phyloP scores from a whole-genome alignment of 179 eudicot species.

The Silene noctiflora region DNA sequence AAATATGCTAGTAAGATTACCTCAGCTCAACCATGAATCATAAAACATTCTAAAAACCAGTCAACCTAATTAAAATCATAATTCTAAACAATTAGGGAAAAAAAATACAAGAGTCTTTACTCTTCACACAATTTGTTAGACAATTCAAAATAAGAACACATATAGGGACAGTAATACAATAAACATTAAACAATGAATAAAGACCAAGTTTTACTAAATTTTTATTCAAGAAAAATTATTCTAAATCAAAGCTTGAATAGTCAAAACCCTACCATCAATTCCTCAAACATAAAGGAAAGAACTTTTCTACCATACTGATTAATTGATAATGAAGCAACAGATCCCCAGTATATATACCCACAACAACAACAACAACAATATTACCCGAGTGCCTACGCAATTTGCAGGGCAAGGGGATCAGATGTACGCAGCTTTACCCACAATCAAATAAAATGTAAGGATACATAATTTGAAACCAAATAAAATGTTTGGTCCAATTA shows the following conservation, averaged over 20 bases:
- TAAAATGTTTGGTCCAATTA: slow-evolving; percentile 6
- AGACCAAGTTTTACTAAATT: slow-evolving; percentile 7
- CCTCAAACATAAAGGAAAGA: not conserved
- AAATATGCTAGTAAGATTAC: too few species aligned
- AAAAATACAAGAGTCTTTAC: too few species aligned
- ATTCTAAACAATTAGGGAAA: slow-evolving; percentile 1
- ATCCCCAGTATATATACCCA: slow-evolving; percentile 28
- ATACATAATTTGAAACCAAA: not conserved
- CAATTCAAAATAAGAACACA: too few species aligned
- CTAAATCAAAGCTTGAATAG: slow-evolving; percentile 21
- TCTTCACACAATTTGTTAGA: not conserved
- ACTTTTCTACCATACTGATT: not conserved
- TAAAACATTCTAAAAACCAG: not conserved
- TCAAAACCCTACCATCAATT: slow-evolving; percentile 29
- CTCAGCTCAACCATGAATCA: too few species aligned
- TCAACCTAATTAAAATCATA: not conserved
- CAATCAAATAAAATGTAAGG: slow-evolving; percentile 26
- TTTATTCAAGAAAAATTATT: slow-evolving; percentile 6
- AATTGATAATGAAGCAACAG: slow-evolving; percentile 18
- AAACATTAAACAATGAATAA: not conserved
- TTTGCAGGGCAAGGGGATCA: too few species aligned
- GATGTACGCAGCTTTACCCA: not conserved
- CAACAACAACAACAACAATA: not conserved
- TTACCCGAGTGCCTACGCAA: too few species aligned
- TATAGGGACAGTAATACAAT: too few species aligned